A percentile compares a stretch with the other conserved stretches of the same genome.
Evolutionary conservation across 75 land plant species (phyloP).

Genomic region (Pinus albicaulis): DNA sequence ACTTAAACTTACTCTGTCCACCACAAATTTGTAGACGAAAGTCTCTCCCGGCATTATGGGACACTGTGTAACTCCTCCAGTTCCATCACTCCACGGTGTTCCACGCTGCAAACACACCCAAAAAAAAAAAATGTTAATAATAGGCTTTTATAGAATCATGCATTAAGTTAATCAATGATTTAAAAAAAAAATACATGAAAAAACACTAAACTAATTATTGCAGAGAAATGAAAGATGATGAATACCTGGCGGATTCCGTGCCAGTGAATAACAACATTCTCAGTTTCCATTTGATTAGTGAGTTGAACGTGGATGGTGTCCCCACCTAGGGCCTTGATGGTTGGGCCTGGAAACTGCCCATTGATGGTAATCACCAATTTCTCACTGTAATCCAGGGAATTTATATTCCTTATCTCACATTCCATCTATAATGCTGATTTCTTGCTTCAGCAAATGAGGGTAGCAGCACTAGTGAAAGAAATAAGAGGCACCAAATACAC

Average conservation of each 20-base stretch:
- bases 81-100: slow-evolving; percentile 24
- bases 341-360: slow-evolving; percentile 68
- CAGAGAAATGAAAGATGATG: neutral
- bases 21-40: slow-evolving; percentile 47
- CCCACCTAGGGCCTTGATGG: slow-evolving; percentile 59
- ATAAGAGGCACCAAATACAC: neutral
- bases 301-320: slow-evolving; percentile 75
- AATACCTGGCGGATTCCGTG: too few relatives aligned
- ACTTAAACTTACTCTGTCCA: slow-evolving; percentile 70
- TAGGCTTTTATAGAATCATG: too few relatives aligned
- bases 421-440: too few relatives aligned
- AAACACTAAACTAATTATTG: too few relatives aligned
- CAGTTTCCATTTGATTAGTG: slow-evolving; percentile 58
- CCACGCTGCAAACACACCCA: too few relatives aligned
- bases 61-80: slow-evolving; percentile 45
- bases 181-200: too few relatives aligned
- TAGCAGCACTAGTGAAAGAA: too few relatives aligned
- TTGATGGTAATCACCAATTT: slow-evolving; percentile 41
- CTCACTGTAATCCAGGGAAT: neutral
- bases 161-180: too few relatives aligned
- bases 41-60: slow-evolving; percentile 60
- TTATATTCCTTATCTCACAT: too few relatives aligned
- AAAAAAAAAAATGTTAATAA: too few relatives aligned
- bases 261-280: slow-evolving; percentile 29
- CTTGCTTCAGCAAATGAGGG: too few relatives aligned